phyloP scores from a whole-genome alignment of 257 asterid genomes.

The Gentiana straminea region DNA sequence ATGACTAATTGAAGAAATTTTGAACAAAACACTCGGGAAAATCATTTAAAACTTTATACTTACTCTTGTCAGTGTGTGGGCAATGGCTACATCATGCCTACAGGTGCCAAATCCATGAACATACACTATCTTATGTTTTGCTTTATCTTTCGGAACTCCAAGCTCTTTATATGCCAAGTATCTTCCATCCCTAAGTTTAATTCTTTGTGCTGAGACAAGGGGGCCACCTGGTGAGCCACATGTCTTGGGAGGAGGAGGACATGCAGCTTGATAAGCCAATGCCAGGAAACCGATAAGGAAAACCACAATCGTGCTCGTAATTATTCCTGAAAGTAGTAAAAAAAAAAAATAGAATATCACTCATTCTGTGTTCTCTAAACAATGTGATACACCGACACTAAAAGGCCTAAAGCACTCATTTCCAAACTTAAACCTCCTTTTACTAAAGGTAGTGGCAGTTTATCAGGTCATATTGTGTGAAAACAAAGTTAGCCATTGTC shows the following conservation, averaged over 20 bases:
- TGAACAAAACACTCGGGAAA: no score
- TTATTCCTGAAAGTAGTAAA: slow-evolving; percentile 38
- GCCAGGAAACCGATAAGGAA: slow-evolving; percentile 26
- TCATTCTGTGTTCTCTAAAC: no score
- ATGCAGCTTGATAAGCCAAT: slow-evolving; percentile 7
- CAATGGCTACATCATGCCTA: background rate
- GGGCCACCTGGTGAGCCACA: slow-evolving; percentile 12
- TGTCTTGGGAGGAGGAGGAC: slow-evolving; percentile 9
- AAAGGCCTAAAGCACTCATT: no score
- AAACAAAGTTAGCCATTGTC: no score
- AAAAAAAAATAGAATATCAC: no score
- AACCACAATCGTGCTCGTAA: slow-evolving; percentile 44
- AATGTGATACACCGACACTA: no score
- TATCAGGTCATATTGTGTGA: no score
- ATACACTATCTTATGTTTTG: slow-evolving; percentile 9
- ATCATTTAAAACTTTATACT: no score
- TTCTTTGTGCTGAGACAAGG: slow-evolving; percentile 12
- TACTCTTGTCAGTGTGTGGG: no score
- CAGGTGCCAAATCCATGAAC: slow-evolving; percentile 12
- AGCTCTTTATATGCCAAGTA: slow-evolving; percentile 13
- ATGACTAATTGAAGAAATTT: no score
- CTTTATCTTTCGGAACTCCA: slow-evolving; percentile 8
- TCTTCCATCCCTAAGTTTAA: slow-evolving; percentile 15
- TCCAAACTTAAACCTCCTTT: no score
- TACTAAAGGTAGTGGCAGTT: no score